These are phyloP conservation scores for Borovskyia barvae DNA, from an alignment of 208 protist species.

Conservation along the genomic window DNA sequence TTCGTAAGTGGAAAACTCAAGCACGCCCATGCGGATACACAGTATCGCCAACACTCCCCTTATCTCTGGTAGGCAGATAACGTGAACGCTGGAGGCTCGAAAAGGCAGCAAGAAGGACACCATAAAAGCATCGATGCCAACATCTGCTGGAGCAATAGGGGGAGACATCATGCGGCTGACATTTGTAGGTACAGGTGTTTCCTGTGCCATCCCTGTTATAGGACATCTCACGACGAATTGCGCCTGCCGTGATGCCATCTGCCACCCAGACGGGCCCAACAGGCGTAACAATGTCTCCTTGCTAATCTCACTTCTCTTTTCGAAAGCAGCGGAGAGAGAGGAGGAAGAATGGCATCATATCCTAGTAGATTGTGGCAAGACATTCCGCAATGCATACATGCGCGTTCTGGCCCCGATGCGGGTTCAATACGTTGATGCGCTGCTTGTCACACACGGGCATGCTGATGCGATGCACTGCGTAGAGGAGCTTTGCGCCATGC, in stretches of 20 bases:
- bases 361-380: conserved; percentile 90
- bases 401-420: conserved; percentile 63
- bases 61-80: too few species aligned
- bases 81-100: too few species aligned
- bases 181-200: conserved; percentile 82
- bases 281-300: conserved; percentile 76
- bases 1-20: too few species aligned
- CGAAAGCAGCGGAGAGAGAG: conserved; percentile 1
- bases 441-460: conserved; percentile 89
- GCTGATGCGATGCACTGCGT: conserved; percentile 80
- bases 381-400: conserved; percentile 87
- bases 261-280: conserved; percentile 56
- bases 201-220: conserved; percentile 80
- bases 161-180: conserved; percentile 32
- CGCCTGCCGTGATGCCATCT: conserved; percentile 71
- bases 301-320: conserved; percentile 52
- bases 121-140: too few species aligned
- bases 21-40: too few species aligned
- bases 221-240: conserved; percentile 66
- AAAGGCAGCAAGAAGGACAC: too few species aligned
- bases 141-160: too few species aligned
- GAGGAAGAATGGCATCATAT: conserved; percentile 28
- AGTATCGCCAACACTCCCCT: too few species aligned
- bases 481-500: conserved; percentile 87
- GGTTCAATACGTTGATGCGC: conserved; percentile 61